Base-by-base conservation (phyloP, 2,329 filamentous ascomycete genomes). In the Fusarium praegraminearum region DNA sequence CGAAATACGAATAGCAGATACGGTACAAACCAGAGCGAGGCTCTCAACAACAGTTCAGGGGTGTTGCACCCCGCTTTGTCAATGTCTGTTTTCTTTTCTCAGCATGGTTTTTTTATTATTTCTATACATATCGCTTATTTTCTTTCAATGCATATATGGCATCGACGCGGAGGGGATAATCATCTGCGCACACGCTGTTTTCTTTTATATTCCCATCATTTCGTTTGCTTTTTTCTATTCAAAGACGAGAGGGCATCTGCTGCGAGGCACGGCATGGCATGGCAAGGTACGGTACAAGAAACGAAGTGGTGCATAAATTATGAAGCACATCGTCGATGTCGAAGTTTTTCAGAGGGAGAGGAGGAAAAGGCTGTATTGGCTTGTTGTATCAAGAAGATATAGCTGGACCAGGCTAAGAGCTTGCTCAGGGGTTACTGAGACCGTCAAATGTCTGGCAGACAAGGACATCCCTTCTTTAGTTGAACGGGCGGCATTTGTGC, bases 401-500 rank as follows among this genome's bases (percentile, higher is more conserved):
- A 51, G 49, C 10, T 40, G 49, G n/a, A 28, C n/a, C 49, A 30
- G 46, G 32, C 45, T 30, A 24, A 49, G 22, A 20, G 36, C 50
- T 18, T 59, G 28, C 35, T 28, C 33, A 51, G n/a, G 36, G 52
- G 45, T 35, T 22, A 41, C 28, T 47, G 43, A 56, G 62, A 52
- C 63, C 56, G 49, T 53, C 62, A 49, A 47, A 49, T 38, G 40
- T 60, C 59, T 59, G 26, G 54, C 40, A 47, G 46, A 51, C 28
- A 56, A 64, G 63, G 62, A 59, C 67, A 71, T 70, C 67, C 70
- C 65, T 71, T 67, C 52, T 55, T 71, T 75, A 68, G 67, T 67
- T 70, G 49, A 71, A 71, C 67, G 68, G 70, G 74, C 58, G 74
- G 74, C 67, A 72, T 59, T 75, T 71, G 65, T 76, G 73, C 66